Conservation (phyloP, 2,329 filamentous ascomycete genomes). For the Harringtonia aguacate region DNA sequence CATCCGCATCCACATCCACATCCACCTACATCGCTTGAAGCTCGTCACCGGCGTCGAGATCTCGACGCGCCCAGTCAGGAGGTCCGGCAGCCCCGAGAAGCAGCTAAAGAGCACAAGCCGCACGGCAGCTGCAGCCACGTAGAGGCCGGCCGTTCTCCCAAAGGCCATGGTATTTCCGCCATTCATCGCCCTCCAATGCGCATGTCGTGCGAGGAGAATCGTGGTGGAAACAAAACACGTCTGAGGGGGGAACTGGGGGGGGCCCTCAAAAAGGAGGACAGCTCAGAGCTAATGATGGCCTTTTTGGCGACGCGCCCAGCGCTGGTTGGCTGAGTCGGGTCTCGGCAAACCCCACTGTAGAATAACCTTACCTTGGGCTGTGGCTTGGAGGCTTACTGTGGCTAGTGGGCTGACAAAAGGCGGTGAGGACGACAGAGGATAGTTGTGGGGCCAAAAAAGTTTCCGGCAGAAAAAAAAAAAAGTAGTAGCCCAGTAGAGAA, state of each 20-base stretch:
- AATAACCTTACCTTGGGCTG: not conserved
- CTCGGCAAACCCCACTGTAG: too few relatives aligned
- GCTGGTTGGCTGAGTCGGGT: not conserved
- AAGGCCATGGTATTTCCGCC: constrained; percentile 12
- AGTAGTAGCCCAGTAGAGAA: not conserved
- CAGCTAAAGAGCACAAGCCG: constrained; percentile 69
- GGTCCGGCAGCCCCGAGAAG: constrained; percentile 74
- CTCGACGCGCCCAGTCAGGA: constrained; percentile 86
- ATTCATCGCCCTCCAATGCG: constrained; percentile 8
- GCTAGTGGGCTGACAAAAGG: not conserved
- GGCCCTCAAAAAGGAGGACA: not conserved
- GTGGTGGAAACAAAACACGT: too few relatives aligned
- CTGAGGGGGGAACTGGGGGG: not conserved
- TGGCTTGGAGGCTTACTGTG: not conserved
- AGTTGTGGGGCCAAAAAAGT: not conserved
- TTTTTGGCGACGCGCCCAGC: not conserved
- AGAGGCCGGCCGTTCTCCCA: constrained; percentile 52
- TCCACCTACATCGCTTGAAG: constrained; percentile 79
- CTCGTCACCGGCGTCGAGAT: constrained; percentile 94
- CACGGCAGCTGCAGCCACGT: constrained; percentile 63
- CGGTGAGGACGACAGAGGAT: not conserved
- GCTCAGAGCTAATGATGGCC: too few relatives aligned
- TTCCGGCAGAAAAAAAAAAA: constrained; percentile 4
- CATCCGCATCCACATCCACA: too few relatives aligned
- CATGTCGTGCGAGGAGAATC: constrained; percentile 1